Base-by-base conservation (phyloP, 2,329 filamentous ascomycete genomes). In the Periconia sp. region DNA sequence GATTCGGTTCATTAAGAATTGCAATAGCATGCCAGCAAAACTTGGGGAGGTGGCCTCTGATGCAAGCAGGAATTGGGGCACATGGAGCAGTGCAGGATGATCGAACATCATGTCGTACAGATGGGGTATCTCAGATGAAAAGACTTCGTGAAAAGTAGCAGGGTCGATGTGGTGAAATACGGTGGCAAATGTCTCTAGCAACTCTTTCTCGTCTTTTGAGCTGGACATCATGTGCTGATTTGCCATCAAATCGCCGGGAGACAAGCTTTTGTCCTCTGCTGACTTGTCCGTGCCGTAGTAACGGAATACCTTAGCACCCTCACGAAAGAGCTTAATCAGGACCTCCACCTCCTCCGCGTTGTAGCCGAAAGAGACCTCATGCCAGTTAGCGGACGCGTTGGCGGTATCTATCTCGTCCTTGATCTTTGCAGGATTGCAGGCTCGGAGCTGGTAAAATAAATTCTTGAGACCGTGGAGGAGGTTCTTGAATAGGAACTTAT, bases 101-200 rank as follows among this genome's bases (percentile, higher is more conserved):
- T 97, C 90, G 66, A 97, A 96, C 73, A 96, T 96, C 81, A 97
- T 92, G 52, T 96, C 88, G 68, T 99, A 97, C 25, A 99, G 83
- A 69, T 90, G 89, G 25, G 92, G 92, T 48, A 99, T 97, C 74
- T 97, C 94, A 48, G 92, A 89, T 66, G 96, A 89, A 69, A 99
- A 99, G 28, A 99, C 91, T 73, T 99, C 94, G 61, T 99, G 92
- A 66, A 99, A 99, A 0, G 92, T 96, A 9, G 95, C 94, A 2
- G 94, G 94, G 64, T 99, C 94, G 52, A 99, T 94, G 71, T 92
- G 95, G 67, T 99, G 94, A 66, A 99, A 99, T 19, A 99, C 92
- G 0, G 94, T 97, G 2, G 92, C 94, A 68, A 99, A 99, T 2
- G 90, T 95, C 75, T 99, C 95, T 5, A 99, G 79, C 7, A 99